phyloP scores from a whole-genome alignment of 2,329 filamentous ascomycete species.

The Colletotrichum filicis region DNA sequence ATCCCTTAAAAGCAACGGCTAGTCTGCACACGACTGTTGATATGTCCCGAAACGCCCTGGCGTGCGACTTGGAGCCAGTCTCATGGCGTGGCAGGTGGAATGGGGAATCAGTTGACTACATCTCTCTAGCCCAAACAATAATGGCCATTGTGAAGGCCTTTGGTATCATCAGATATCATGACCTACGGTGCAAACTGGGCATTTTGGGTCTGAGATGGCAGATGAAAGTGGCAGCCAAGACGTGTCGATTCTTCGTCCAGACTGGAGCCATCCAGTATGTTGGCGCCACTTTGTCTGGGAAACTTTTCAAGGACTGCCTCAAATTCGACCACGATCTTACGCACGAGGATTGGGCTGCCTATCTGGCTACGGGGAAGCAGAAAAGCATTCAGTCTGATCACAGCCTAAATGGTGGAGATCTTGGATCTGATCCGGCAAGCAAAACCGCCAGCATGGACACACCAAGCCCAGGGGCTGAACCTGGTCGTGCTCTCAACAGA shows the following conservation, averaged over 20 bases:
- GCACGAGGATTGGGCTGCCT: slow-evolving; percentile 66
- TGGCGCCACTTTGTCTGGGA: slow-evolving; percentile 63
- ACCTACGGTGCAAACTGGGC: slow-evolving; percentile 68
- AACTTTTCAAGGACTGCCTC: slow-evolving; percentile 71
- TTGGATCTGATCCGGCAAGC: not conserved
- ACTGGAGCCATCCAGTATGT: slow-evolving; percentile 67
- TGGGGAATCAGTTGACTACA: slow-evolving; percentile 67
- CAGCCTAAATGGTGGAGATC: not conserved
- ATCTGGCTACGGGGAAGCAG: slow-evolving; percentile 60
- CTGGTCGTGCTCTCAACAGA: not conserved
- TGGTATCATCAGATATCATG: slow-evolving; percentile 67
- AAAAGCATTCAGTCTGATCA: slow-evolving; percentile 2
- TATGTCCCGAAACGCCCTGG: slow-evolving; percentile 43
- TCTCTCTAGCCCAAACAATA: slow-evolving; percentile 66
- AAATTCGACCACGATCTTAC: slow-evolving; percentile 68
- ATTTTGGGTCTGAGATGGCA: slow-evolving; percentile 65
- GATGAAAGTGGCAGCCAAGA: slow-evolving; percentile 69
- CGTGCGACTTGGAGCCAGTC: slow-evolving; percentile 60
- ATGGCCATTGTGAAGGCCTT: slow-evolving; percentile 68
- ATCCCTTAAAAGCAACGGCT: slow-evolving; percentile 35
- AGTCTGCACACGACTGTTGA: slow-evolving; percentile 17
- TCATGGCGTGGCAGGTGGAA: slow-evolving; percentile 68
- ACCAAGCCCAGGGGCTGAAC: not conserved
- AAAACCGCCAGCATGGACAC: not conserved
- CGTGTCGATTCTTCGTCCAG: slow-evolving; percentile 66